Percentiles rank a stretch among this genome's conserved stretches.
Evolutionary conservation across 1,139 yeast species (phyloP).

Genomic region (Spathaspora jeffriesii): DNA sequence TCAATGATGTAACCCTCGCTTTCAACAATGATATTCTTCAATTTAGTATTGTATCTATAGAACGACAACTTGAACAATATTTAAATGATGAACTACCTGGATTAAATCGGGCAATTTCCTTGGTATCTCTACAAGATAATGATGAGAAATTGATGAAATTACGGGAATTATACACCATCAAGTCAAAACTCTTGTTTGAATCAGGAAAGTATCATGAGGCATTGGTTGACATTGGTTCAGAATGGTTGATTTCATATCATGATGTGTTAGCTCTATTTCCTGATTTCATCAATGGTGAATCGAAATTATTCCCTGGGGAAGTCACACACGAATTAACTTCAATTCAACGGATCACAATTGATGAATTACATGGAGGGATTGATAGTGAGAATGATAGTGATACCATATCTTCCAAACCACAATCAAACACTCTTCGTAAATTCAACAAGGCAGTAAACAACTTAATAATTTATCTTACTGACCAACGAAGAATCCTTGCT

Average conservation of each 20-base stretch:
- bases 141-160: slow-evolving; percentile 28
- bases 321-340: slow-evolving; percentile 7
- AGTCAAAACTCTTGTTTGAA: slow-evolving; percentile 32
- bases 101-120: slow-evolving; percentile 34
- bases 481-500: slow-evolving; percentile 50
- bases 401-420: not conserved
- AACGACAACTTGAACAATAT: slow-evolving; percentile 43
- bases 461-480: slow-evolving; percentile 56
- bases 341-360: slow-evolving; percentile 26
- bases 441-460: slow-evolving; percentile 49
- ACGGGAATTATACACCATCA: slow-evolving; percentile 33
- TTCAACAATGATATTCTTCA: slow-evolving; percentile 28
- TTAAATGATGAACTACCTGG: slow-evolving; percentile 12
- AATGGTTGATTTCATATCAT: slow-evolving; percentile 39
- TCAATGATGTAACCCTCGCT: slow-evolving; percentile 31
- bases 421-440: slow-evolving; percentile 16
- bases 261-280: slow-evolving; percentile 42
- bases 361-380: slow-evolving; percentile 24
- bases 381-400: slow-evolving; percentile 21
- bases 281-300: slow-evolving; percentile 34
- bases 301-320: slow-evolving; percentile 5
- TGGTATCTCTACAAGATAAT: slow-evolving; percentile 25
- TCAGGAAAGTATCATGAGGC: slow-evolving; percentile 41
- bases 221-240: slow-evolving; percentile 41
- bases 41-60: slow-evolving; percentile 31